Evolutionary conservation across 1,284 basidiomycete genomes (phyloP), one percentile per base, ranked within the genome.

Genomic region (Porodaedalea pini): DNA sequence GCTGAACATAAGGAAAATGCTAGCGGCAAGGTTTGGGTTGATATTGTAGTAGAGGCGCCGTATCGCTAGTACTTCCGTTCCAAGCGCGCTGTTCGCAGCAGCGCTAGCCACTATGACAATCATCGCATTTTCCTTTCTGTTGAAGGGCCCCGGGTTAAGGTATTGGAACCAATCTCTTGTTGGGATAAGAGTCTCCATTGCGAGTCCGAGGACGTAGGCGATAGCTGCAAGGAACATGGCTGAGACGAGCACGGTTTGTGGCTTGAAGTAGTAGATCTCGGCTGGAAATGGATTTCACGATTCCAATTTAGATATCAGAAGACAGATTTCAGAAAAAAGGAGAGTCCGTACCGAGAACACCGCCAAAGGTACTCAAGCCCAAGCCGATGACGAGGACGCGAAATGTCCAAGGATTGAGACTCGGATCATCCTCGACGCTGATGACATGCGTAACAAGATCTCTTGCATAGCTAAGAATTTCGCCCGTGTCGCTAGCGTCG

Each of bases 391-490:
- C 73, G 17, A 11, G 74, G 69, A 55, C 73, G 69, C 79, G 77
- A 51, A 45, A 63, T 37, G 64, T 60, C 57, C 43, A 54, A 23
- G 45, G 51, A 4, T 37, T 36, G 36, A 73, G 62, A 51, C 73
- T 71, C 70, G 71, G 75, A 67, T 43, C 81, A 76, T 25, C 82
- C 72, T 74, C 48, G 70, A 70, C 0, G 73, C 73, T 76, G 77
- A 81, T 79, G 73, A 69, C 66, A 75, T 44, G 81, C 65, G 78
- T 80, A 37, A 70, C 78, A 37, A 82, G 74, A 56, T 81, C 80
- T 37, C 75, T 71, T 60, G 76, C 78, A 59, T 70, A 69, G 41
- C 72, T 63, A 13, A 80, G 70, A 23, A 79, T 72, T 36, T 71
- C 69, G 44, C 63, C 64, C 29, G 64, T 65, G n/a, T 51, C 49